Percentiles rank a stretch among this genome's conserved stretches.
Evolutionary conservation across 2,329 filamentous ascomycete species (phyloP).

Genomic region (Aureobasidium sp.): DNA sequence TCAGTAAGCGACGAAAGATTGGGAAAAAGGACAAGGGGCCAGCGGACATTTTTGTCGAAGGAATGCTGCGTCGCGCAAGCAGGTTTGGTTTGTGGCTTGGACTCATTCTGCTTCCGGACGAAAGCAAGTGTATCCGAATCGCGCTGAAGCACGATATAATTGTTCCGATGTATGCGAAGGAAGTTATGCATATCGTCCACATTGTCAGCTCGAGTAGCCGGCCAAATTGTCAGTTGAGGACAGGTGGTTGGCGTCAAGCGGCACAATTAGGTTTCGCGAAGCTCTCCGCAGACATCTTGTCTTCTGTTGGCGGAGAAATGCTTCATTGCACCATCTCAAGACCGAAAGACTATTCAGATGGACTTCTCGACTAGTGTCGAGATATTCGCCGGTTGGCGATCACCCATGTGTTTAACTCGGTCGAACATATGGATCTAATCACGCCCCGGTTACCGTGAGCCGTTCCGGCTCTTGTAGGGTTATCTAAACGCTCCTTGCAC

Average conservation of each 20-base stretch:
- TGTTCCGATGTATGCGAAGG: neutral
- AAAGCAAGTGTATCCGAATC: neutral
- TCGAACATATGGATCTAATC: neutral
- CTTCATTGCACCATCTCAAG: neutral
- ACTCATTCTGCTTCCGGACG: neutral
- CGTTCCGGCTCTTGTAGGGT: neutral
- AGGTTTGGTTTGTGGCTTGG: neutral
- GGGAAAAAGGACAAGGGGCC: neutral
- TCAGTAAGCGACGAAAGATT: neutral
- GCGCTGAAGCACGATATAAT: neutral
- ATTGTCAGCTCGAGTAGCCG: neutral
- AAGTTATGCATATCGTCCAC: neutral
- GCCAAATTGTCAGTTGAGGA: neutral
- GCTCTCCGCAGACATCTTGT: neutral
- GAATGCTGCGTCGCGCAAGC: slow-evolving; percentile 8
- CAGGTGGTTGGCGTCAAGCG: neutral
- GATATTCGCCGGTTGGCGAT: slow-evolving; percentile 1
- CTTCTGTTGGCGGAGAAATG: neutral
- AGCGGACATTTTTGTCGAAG: slow-evolving; percentile 1
- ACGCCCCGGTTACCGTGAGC: slow-evolving; percentile 1
- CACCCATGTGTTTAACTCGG: neutral
- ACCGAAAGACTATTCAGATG: neutral
- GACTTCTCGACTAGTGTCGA: neutral
- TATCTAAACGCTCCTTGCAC: neutral
- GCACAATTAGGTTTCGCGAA: slow-evolving; percentile 1